A percentile compares a stretch with the other conserved stretches of the same genome.
Evolutionary conservation across 805 yeast species (phyloP).

Genomic region (Yarrowia sp.): DNA sequence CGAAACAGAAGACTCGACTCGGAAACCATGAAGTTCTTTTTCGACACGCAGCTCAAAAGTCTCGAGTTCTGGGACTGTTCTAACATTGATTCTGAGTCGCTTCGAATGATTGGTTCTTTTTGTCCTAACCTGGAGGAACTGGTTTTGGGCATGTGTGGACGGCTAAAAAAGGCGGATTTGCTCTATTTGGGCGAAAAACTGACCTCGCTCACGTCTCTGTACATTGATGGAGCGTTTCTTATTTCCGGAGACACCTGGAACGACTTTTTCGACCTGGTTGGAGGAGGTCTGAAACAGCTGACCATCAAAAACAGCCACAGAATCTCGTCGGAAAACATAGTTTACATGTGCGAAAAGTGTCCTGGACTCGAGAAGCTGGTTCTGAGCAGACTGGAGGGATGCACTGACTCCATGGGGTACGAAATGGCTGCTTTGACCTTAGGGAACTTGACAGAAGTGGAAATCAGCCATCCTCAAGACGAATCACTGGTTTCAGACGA

Average conservation of each 20-base stretch:
- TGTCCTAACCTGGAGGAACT: constrained; percentile 70
- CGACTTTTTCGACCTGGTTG: constrained; percentile 59
- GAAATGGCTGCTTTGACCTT: constrained; percentile 61
- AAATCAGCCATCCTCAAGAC: constrained; percentile 48
- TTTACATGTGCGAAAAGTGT: constrained; percentile 58
- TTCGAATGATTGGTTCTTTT: constrained; percentile 65
- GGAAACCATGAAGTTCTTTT: constrained; percentile 66
- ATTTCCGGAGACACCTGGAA: constrained; percentile 77
- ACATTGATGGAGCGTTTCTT: constrained; percentile 87
- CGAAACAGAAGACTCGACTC: constrained; percentile 77
- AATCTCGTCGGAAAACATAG: constrained; percentile 63
- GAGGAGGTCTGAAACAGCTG: constrained; percentile 53
- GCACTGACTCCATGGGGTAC: constrained; percentile 54
- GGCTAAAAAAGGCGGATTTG: constrained; percentile 72
- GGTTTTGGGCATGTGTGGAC: constrained; percentile 89
- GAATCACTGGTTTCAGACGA: constrained; percentile 70
- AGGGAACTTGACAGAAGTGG: constrained; percentile 56
- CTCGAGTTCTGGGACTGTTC: constrained; percentile 94
- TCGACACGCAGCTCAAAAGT: constrained; percentile 53
- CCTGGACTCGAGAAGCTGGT: constrained; percentile 52
- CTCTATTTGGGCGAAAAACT: constrained; percentile 60
- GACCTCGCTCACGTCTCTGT: constrained; percentile 49
- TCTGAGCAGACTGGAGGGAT: constrained; percentile 68
- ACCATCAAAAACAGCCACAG: constrained; percentile 80
- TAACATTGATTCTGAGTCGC: constrained; percentile 60